Conservation (phyloP, 2,329 filamentous ascomycete species). For the Penicillium sp. region DNA sequence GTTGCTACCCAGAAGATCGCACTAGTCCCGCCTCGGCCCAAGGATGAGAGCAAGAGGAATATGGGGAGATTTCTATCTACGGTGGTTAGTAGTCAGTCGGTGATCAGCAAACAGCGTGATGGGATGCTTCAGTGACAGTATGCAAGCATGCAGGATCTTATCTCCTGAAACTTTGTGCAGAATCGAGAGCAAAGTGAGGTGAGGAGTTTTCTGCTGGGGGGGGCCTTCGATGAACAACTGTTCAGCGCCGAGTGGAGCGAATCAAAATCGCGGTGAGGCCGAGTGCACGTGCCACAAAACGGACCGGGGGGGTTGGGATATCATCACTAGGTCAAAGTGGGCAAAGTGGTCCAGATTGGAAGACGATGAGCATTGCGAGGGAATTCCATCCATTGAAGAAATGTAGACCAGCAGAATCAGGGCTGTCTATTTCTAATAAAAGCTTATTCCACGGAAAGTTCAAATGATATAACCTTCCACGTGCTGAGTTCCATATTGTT, state of each 20-base stretch:
- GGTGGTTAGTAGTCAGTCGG: not conserved
- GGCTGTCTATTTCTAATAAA: too few relatives aligned
- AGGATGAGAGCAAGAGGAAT: not conserved
- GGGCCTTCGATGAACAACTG: conserved; percentile 21
- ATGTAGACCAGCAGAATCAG: too few relatives aligned
- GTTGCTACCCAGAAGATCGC: conserved; percentile 34
- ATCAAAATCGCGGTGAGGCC: conserved; percentile 32
- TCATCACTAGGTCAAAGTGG: not conserved
- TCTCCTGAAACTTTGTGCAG: not conserved
- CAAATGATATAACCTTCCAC: too few relatives aligned
- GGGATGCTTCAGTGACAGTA: not conserved
- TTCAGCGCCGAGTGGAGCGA: conserved; percentile 25
- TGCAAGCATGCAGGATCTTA: conserved; percentile 1
- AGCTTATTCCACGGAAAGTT: too few relatives aligned
- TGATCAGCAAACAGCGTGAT: not conserved
- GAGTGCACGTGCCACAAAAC: conserved; percentile 23
- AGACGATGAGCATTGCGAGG: too few relatives aligned
- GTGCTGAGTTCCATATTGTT: too few relatives aligned
- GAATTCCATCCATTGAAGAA: too few relatives aligned
- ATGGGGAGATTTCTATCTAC: not conserved
- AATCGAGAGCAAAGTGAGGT: conserved; percentile 6
- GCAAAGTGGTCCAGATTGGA: not conserved
- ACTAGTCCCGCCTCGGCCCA: conserved; percentile 7
- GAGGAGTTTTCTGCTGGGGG: conserved; percentile 8
- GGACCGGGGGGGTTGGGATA: conserved; percentile 12